phyloP scores from a whole-genome alignment of 2,329 filamentous ascomycete genomes.

The Epichloe gansuensis region DNA sequence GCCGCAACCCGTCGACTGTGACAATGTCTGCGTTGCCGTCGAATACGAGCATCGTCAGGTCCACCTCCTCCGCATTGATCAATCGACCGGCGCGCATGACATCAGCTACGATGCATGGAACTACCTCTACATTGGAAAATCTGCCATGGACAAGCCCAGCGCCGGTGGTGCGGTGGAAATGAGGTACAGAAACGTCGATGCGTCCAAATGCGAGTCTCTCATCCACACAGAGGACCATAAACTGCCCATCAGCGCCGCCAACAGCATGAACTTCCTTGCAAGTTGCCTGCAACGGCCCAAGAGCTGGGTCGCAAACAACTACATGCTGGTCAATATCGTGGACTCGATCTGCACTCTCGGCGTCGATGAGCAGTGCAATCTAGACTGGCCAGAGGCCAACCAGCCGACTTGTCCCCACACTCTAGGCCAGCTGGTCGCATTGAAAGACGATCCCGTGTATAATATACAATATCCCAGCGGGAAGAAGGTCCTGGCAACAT shows the following conservation, averaged over 20 bases:
- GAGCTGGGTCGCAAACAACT: conserved; percentile 37
- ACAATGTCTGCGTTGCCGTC: conserved; percentile 43
- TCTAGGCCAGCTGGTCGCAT: conserved; percentile 23
- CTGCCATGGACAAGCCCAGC: conserved; percentile 32
- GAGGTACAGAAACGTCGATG: conserved; percentile 31
- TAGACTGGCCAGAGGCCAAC: conserved; percentile 31
- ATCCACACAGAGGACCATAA: conserved; percentile 29
- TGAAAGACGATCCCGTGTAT: conserved; percentile 29
- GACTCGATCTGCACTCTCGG: conserved; percentile 36
- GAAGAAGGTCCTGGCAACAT: conserved; percentile 24
- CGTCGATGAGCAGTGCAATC: conserved; percentile 31
- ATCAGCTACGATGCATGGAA: conserved; percentile 52
- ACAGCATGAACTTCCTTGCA: conserved; percentile 41
- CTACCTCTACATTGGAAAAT: conserved; percentile 38
- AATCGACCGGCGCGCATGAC: conserved; percentile 44
- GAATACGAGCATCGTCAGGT: conserved; percentile 36
- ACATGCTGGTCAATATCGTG: conserved; percentile 38
- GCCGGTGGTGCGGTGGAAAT: conserved; percentile 37
- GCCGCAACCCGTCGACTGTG: conserved; percentile 42
- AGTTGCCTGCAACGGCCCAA: conserved; percentile 28
- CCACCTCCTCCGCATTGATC: conserved; percentile 47
- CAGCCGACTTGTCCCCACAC: conserved; percentile 31
- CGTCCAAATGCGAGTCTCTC: conserved; percentile 34
- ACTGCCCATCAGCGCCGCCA: conserved; percentile 33
- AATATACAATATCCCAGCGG: conserved; percentile 36